A percentile compares a stretch with the other conserved stretches of the same genome.
These are phyloP conservation scores for Colletotrichum liaoningense DNA, from an alignment of 2,329 filamentous ascomycete species.

Conservation along the genomic window DNA sequence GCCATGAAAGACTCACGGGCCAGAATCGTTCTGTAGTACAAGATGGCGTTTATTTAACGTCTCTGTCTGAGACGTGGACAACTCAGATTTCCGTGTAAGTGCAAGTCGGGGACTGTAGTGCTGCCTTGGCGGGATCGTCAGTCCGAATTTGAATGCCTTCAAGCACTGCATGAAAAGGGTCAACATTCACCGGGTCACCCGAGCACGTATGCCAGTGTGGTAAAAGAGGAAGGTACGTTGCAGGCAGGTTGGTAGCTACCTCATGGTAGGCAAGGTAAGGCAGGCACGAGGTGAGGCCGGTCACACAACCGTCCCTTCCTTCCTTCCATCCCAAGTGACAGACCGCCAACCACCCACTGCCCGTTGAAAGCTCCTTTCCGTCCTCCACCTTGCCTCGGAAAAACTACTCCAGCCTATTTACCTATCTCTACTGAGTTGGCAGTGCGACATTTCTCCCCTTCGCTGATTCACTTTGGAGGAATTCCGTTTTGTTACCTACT, in stretches of 20 bases:
- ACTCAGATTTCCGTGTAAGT: background rate
- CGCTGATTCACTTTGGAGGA: background rate
- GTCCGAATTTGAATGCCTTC: background rate
- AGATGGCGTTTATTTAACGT: background rate
- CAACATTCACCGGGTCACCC: background rate
- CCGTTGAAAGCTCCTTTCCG: background rate
- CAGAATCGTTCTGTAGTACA: background rate
- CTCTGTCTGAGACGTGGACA: background rate
- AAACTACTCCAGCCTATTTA: background rate
- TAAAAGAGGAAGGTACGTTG: background rate
- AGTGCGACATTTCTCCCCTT: background rate
- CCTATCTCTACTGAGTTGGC: background rate
- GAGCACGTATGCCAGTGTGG: background rate
- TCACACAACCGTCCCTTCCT: slow-evolving; percentile 5
- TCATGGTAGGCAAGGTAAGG: background rate
- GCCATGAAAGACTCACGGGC: background rate
- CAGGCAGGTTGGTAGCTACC: background rate
- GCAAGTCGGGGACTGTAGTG: background rate
- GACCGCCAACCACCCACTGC: background rate
- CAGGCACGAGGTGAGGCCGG: slow-evolving; percentile 2
- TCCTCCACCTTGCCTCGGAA: background rate
- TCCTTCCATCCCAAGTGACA: background rate
- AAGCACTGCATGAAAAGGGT: background rate
- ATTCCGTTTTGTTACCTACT: background rate
- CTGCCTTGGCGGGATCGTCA: background rate